Percentiles rank a stretch among this genome's conserved stretches.
These are phyloP conservation scores for Gentiana dahurica DNA, from an alignment of 257 asterid species.

Conservation along the genomic window DNA sequence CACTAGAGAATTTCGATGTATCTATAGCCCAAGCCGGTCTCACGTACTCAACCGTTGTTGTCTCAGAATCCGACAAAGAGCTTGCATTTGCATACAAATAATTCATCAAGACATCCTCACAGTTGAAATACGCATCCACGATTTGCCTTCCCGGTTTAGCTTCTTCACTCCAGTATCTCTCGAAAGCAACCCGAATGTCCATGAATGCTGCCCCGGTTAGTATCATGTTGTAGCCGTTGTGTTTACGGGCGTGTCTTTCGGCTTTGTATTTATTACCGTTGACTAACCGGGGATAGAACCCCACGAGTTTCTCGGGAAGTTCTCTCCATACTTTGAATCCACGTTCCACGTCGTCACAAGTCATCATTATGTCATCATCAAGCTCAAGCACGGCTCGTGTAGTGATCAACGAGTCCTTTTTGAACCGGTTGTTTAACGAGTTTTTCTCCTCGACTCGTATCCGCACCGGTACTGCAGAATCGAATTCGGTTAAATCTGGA, in stretches of 20 bases:
- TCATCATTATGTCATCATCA: constrained; percentile 95
- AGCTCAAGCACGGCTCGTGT: constrained; percentile 89
- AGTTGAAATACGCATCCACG: constrained; percentile 63
- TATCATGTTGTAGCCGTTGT: constrained; percentile 74
- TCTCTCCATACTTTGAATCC: constrained; percentile 90
- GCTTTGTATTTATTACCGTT: constrained; percentile 43
- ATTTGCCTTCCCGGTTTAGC: constrained; percentile 45
- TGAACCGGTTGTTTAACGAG: constrained; percentile 86
- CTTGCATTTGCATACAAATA: constrained; percentile 73
- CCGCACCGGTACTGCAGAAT: constrained; percentile 82
- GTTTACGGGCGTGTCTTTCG: constrained; percentile 67
- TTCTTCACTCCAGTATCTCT: constrained; percentile 72
- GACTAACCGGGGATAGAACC: constrained; percentile 79
- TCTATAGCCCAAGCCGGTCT: constrained; percentile 67
- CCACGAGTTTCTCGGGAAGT: constrained; percentile 66
- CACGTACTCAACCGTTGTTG: constrained; percentile 53
- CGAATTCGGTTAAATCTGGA: constrained; percentile 48
- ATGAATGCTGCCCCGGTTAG: constrained; percentile 92
- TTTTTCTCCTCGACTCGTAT: constrained; percentile 61
- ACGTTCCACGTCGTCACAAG: constrained; percentile 82
- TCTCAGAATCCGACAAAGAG: constrained; percentile 15
- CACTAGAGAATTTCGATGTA: constrained; percentile 74
- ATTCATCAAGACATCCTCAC: constrained; percentile 92
- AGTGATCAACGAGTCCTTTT: constrained; percentile 49
- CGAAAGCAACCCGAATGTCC: constrained; percentile 43